Base-by-base conservation (phyloP, 345 rosid species). In the Eutrema yunnanense region DNA sequence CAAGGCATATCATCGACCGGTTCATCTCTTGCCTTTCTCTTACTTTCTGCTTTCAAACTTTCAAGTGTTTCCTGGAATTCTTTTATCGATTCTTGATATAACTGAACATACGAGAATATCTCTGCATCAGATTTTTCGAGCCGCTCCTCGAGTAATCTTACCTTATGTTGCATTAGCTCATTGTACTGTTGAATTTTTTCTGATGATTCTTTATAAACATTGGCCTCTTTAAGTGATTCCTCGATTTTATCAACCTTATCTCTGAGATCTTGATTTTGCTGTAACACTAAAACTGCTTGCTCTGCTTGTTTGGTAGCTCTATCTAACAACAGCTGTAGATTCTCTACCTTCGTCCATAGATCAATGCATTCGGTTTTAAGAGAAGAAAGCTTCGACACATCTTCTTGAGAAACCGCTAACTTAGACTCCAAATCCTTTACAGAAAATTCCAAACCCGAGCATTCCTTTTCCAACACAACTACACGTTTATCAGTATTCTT, bases 51-150 rank as follows among this genome's bases (percentile, higher is more conserved):
- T 80, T 85, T 89, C 76, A 94, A 80, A 76, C 58, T 88, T 78
- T 80, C 77, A 37, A 94, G 93, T 43, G 93, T 91, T 30, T 86
- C 95, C 75, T 89, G 96, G 79, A 91, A 89, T 78, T 91, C 98
- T 48, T 82, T 79, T 4, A 91, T 85, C 11, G 98, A 91, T 57
- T 89, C 92, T 78, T 89, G 96, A 79, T 94, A 94, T 73, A 89
- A 73, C 50, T 83, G 86, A 55, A 89, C 84, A 76, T 82, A 91
- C 19, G 96, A 84, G 58, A 71, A 78, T 80, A 91, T 88, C 75
- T 89, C 96, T 75, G 92, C 90, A 71, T 95, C 99, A 55, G 99
- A 95, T 70, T 79, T 89, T 70, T 84, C 86, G 47, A 95, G 88
- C 68, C 84, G 89, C 62, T 91, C 96, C 79, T 91, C 99, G 54